A percentile compares a stretch with the other conserved stretches of the same genome.
Conservation (phyloP, 2,329 filamentous ascomycete genomes). For the Trichoderma atrobrunneum region DNA sequence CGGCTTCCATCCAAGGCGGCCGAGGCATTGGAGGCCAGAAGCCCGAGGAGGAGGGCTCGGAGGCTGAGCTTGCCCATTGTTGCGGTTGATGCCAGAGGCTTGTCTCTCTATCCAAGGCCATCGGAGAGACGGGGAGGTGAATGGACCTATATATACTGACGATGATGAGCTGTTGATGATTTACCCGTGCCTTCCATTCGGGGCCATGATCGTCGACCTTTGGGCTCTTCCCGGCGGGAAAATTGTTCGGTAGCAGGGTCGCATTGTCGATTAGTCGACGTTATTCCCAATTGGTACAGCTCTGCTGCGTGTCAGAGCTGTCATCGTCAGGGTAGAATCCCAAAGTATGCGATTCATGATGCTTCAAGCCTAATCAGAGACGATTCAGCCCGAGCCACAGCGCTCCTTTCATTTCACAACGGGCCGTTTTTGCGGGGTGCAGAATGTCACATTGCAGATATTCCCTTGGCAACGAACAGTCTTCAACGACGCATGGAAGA, state of each 20-base stretch:
- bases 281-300: background rate
- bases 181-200: background rate
- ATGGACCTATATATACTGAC: background rate
- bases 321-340: background rate
- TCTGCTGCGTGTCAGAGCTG: background rate
- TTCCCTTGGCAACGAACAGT: background rate
- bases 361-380: background rate
- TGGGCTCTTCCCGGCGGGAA: background rate
- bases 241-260: background rate
- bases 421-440: background rate
- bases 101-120: background rate
- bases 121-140: background rate
- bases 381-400: background rate
- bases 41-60: background rate
- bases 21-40: background rate
- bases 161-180: background rate
- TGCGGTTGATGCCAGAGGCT: background rate
- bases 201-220: background rate
- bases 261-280: background rate
- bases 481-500: background rate
- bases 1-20: conserved; percentile 18
- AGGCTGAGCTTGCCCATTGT: conserved; percentile 15
- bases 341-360: background rate
- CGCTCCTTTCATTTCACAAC: background rate
- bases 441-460: background rate